Evolutionary conservation across 2,329 filamentous ascomycete genomes (phyloP), one percentile per base, ranked within the genome.

Genomic region (Cephalotrichum gorgonifer): DNA sequence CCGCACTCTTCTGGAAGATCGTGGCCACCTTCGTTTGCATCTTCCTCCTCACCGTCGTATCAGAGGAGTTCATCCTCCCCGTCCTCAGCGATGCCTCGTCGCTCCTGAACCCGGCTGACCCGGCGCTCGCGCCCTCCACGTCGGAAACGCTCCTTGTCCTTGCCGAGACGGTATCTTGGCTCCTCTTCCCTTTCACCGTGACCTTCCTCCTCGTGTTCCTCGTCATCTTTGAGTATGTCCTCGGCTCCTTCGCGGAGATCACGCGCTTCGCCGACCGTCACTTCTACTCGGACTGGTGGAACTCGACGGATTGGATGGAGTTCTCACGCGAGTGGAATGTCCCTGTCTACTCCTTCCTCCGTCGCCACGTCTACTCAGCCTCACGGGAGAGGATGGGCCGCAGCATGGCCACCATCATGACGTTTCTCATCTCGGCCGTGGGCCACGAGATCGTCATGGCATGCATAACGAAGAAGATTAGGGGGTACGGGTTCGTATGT

Each of bases 321-420:
- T 98, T 97, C 68, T 90, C 84, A 11, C 81, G 89, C 55, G 87
- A 96, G 70, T 97, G 93, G 91, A 97, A 97, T 63, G 81, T 95
- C n/a, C 91, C 91, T 42, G 91, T 96, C 6, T 93, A 97, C 69
- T 86, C 90, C 61, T 98, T 96, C 70, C 85, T 97, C 58, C 83
- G 90, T 7, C 79, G 93, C 23, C 93, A 98, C 66, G 91, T 98
- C 54, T 98, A 97, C 68, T 85, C 81, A 50, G 89, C 89, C 2
- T 86, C 84, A 12, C 76, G 86, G 9, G 80, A 83, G 12, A 81
- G 85, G 56, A 83, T 94, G 58, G 90, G 88, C 20, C 81, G 83
- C 50, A 75, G 78, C 15, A 73, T 85, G 50, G 90, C 93, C 25
- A 97, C 90, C 25, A 69, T 89, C 53, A 86, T 95, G 56, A 97